phyloP scores from a whole-genome alignment of 768 basidiomycete genomes.

The Trichaptum fuscoviolaceum region DNA sequence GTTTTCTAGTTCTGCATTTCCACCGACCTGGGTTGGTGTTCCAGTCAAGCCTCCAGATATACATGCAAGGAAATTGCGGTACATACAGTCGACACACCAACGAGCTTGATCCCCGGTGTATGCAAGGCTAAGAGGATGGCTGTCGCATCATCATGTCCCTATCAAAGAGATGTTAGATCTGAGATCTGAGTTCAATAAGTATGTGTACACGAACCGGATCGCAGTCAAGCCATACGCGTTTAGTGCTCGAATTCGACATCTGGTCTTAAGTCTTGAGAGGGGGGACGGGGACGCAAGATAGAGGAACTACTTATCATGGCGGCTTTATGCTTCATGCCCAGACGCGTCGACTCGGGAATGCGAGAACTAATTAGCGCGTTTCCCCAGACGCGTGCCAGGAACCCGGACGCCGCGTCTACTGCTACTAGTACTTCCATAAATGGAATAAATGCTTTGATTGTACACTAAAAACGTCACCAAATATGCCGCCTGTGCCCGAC shows the following conservation, averaged over 20 bases:
- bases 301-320: not conserved
- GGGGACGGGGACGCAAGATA: not conserved
- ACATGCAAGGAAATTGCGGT: not conserved
- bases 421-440: not conserved
- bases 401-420: not conserved
- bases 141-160: slow-evolving; percentile 90
- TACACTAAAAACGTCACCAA: not conserved
- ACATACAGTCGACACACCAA: slow-evolving; percentile 80
- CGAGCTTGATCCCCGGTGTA: slow-evolving; percentile 54
- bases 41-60: not conserved
- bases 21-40: slow-evolving; percentile 55
- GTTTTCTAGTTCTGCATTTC: slow-evolving; percentile 60
- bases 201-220: slow-evolving; percentile 24
- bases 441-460: not conserved
- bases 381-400: not conserved
- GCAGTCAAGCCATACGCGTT: slow-evolving; percentile 29
- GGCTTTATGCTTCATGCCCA: not conserved
- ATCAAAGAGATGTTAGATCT: not conserved
- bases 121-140: slow-evolving; percentile 77
- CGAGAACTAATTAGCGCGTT: not conserved
- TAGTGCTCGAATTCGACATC: slow-evolving; percentile 13
- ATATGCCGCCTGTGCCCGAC: not conserved
- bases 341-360: not conserved
- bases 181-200: not conserved
- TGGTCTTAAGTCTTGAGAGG: not conserved